Evolutionary conservation across 2,329 filamentous ascomycete species (phyloP).

Genomic region (Xylariaceae sp.): DNA sequence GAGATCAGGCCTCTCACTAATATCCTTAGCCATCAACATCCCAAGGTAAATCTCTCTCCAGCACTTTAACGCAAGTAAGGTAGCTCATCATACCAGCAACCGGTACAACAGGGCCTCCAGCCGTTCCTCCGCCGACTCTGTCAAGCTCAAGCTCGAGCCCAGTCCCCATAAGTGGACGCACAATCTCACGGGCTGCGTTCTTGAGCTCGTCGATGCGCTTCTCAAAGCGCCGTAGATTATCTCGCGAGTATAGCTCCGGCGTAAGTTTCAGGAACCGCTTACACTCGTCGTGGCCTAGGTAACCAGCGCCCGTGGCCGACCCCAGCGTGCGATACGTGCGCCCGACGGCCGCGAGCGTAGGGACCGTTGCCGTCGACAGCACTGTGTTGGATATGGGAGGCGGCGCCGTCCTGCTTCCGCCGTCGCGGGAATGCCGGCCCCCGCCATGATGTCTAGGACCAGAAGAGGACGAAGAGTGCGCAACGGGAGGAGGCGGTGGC

Average conservation of each 20-base stretch:
- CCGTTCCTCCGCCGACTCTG: conserved; percentile 31
- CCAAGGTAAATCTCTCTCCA: conserved; percentile 43
- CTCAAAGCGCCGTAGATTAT: conserved; percentile 87
- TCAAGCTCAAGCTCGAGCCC: conserved; percentile 80
- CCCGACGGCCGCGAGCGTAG: conserved; percentile 66
- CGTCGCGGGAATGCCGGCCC: conserved; percentile 27
- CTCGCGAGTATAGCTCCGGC: conserved; percentile 81
- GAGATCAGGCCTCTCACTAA: neutral
- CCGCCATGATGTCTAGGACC: conserved; percentile 21
- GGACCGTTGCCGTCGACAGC: conserved; percentile 45
- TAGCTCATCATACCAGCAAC: conserved; percentile 38
- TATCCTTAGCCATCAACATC: conserved; percentile 34
- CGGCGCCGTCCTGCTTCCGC: conserved; percentile 5
- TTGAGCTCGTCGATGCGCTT: conserved; percentile 89
- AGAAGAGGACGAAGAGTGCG: conserved; percentile 23
- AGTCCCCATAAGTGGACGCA: conserved; percentile 85
- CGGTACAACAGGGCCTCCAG: conserved; percentile 25
- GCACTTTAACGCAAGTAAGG: conserved; percentile 41
- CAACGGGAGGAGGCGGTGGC: conserved; percentile 50
- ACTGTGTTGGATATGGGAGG: conserved; percentile 26
- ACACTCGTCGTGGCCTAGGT: conserved; percentile 84
- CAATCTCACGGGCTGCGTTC: conserved; percentile 78
- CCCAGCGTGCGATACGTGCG: conserved; percentile 81
- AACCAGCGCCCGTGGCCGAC: conserved; percentile 62
- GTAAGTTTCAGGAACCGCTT: conserved; percentile 87